Conservation (phyloP, 169 alveolate genomes). For the Eimeria necatrix region DNA sequence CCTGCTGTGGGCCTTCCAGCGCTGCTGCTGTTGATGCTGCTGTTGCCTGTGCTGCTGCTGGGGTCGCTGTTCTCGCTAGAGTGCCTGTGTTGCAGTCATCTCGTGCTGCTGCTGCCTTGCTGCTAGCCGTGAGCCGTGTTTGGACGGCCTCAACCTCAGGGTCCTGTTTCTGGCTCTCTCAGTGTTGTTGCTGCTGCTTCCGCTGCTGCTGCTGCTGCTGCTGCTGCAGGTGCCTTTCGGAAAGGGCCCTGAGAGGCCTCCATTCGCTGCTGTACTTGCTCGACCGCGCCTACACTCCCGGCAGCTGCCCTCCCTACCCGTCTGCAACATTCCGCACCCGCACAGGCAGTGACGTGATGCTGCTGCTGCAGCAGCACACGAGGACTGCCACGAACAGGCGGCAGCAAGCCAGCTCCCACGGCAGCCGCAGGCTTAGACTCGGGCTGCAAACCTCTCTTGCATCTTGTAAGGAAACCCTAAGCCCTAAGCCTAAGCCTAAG, state of each 20-base stretch:
- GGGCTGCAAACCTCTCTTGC: neutral
- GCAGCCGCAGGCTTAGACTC: neutral
- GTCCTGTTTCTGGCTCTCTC: neutral
- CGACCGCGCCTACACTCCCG: conserved; percentile 33
- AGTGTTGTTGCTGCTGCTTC: conserved; percentile 3
- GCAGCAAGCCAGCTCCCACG: neutral
- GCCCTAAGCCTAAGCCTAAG: no score
- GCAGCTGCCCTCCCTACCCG: conserved; percentile 56
- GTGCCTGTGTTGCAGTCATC: neutral
- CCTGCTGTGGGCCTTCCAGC: conserved; percentile 39
- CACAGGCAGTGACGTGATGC: conserved; percentile 54
- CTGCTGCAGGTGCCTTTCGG: conserved; percentile 55
- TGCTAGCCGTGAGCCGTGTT: conserved; percentile 2
- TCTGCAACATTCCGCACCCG: conserved; percentile 56
- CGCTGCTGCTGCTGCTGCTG: conserved; percentile 48
- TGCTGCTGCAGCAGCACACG: conserved; percentile 38
- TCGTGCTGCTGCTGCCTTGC: conserved; percentile 15
- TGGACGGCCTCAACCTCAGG: neutral
- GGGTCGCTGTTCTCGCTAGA: neutral
- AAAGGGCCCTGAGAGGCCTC: conserved; percentile 9
- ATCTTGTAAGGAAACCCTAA: neutral
- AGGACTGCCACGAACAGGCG: neutral
- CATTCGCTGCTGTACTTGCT: conserved; percentile 28
- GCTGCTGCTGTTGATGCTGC: conserved; percentile 36
- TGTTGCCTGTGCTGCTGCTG: conserved; percentile 36